Evolutionary conservation across 1,284 basidiomycete species (phyloP), one percentile per base, ranked within the genome.

Genomic region (Ustanciosporium gigantosporum): DNA sequence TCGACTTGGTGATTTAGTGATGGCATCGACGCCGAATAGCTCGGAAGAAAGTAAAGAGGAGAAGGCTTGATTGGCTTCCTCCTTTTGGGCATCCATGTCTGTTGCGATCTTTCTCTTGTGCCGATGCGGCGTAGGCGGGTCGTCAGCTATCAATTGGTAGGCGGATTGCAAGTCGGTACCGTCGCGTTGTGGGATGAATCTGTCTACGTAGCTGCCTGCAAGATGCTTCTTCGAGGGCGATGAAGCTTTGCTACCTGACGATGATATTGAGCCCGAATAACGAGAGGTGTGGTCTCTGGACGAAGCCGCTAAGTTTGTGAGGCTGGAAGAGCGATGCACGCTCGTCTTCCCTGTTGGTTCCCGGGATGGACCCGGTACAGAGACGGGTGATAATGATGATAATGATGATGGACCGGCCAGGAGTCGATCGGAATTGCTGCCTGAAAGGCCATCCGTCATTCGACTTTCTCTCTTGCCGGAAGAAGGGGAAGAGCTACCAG

Each of bases 121-220:
- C 16, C 70, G 60, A 21, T 64, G 55, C 2, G 71, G 69, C 6
- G 76, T 66, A 4, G 67, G 47, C 36, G 70, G 71, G 20, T 68
- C 71, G 19, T 81, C 81, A 2, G 78, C 73, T 8, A 82, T 76
- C 16, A 84, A 74, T 43, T 81, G 79, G 57, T 81, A 83, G 1
- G 81, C 79, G 0, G 82, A 80, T 37, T 81, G 78, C 13, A 82
- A 61, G 49, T 83, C 82, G 8, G 78, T 65, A 0, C 80, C 81
- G 22, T 83, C 81, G 31, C 83, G 71, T 32, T 76, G 81, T 7
- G 83, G 82, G 39, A 84, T 83, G 70, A 83, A 84, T 19, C 56
- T 21, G 29, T 59, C 57, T 16, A 52, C 62, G 17, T 56, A 56
- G 51, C 46, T 56, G 34, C 40, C 27, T 4, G 50, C 40, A 17